Evolutionary conservation across 192 early-diverging fungal genomes (phyloP).

Genomic region (Dimargaris cristalligena): DNA sequence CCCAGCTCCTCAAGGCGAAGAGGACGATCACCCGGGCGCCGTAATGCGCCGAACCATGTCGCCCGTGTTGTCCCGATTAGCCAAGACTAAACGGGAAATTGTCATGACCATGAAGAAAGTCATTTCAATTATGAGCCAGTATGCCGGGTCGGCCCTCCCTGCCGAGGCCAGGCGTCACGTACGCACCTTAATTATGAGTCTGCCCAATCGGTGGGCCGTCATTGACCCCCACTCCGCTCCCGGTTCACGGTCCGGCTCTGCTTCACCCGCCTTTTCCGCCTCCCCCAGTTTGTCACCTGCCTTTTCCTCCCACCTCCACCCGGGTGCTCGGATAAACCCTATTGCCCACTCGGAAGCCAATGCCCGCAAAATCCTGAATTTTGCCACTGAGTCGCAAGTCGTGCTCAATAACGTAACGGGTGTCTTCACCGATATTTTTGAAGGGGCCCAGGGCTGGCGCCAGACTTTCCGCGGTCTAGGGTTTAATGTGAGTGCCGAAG

Average conservation of each 20-base stretch:
- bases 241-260: slow-evolving; percentile 13
- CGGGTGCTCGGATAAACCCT: slow-evolving; percentile 1
- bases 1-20: slow-evolving; percentile 13
- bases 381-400: slow-evolving; percentile 26
- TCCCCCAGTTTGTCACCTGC: slow-evolving; percentile 12
- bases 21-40: slow-evolving; percentile 20
- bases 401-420: slow-evolving; percentile 22
- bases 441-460: slow-evolving; percentile 23
- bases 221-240: slow-evolving; percentile 16
- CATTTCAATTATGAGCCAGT: slow-evolving; percentile 69
- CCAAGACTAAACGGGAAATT: slow-evolving; percentile 57
- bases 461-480: not conserved
- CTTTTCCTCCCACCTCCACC: not conserved
- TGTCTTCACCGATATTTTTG: slow-evolving; percentile 19
- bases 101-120: slow-evolving; percentile 69
- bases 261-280: slow-evolving; percentile 10
- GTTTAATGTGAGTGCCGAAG: not conserved
- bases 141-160: slow-evolving; percentile 71
- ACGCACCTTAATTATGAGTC: slow-evolving; percentile 59
- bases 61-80: slow-evolving; percentile 17
- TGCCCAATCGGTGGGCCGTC: slow-evolving; percentile 54
- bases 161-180: slow-evolving; percentile 64
- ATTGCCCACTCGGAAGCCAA: slow-evolving; percentile 20
- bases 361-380: slow-evolving; percentile 19
- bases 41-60: not conserved